A percentile compares a stretch with the other conserved stretches of the same genome.
These are phyloP conservation scores for Suillus bovinus DNA, from an alignment of 768 basidiomycete species.

Conservation along the genomic window DNA sequence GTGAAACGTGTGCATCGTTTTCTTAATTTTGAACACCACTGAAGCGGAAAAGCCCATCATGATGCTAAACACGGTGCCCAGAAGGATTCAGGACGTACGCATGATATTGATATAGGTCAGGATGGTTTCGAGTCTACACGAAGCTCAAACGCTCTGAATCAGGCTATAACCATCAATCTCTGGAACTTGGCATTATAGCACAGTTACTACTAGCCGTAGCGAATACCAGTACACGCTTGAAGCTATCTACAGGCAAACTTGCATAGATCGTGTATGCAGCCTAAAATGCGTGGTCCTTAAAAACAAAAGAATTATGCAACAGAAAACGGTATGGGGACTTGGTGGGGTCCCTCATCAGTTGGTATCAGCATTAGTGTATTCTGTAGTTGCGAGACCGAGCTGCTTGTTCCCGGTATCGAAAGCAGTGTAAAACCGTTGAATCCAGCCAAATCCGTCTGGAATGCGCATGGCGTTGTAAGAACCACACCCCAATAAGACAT, in stretches of 20 bases:
- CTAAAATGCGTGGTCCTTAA: not conserved
- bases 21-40: not conserved
- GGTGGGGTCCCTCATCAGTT: slow-evolving; percentile 38
- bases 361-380: slow-evolving; percentile 46
- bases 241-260: not conserved
- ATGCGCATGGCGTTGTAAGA: not conserved
- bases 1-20: slow-evolving; percentile 29
- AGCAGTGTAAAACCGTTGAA: slow-evolving; percentile 63
- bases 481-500: not conserved
- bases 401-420: slow-evolving; percentile 39
- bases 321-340: not conserved
- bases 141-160: no score
- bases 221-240: not conserved
- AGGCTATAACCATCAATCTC: no score
- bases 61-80: slow-evolving; percentile 9
- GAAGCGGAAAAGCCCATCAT: slow-evolving; percentile 6
- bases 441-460: slow-evolving; percentile 56
- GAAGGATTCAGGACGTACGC: slow-evolving; percentile 10
- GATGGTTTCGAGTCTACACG: no score
- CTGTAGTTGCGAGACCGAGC: slow-evolving; percentile 29
- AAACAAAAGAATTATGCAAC: not conserved
- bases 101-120: no score
- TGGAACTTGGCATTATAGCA: no score
- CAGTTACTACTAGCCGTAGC: not conserved
- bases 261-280: not conserved